Base-by-base conservation (phyloP, 306 rosid genomes). In the Vicia faba region DNA sequence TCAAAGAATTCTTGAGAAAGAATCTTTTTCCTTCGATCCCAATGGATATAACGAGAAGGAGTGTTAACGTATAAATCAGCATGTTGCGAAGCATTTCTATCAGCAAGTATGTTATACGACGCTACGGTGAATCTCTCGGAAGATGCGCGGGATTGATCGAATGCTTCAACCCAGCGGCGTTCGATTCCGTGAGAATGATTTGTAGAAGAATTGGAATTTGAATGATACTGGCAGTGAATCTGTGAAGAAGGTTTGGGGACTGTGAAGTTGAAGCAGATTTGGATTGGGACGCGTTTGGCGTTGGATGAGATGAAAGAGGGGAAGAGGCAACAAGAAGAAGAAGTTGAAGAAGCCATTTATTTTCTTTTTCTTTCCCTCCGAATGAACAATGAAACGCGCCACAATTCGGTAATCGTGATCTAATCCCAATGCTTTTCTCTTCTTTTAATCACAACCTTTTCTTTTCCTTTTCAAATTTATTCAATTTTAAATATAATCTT, bases 21-120 rank as follows among this genome's bases (percentile, higher is more conserved):
- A 66, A 87, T 79, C 38, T 65, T 75, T 79, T 69, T 81, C 10
- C 97, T 86, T 18, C 67, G 83, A 65, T 78, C 68, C 97, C 97
- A 91, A 15, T 74, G 68, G 67, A 91, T 35, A 64, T 84, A 85
- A 20, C 35, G 41, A 23, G 84, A 73, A 74, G 97, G 96, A 84
- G 84, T 83, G 41, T 89, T 89, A 23, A 73, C 8, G 50, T 92
- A 92, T 38, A 92, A 57, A 68, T 87, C 96, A 31, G 63, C 38
- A 80, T 92, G 97, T 19, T 64, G 44, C 45, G 63, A 85, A 77
- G 92, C 88, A 74, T 92, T 87, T 71, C 88, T 79, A 61, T 80
- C 90, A 2, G 69, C 95, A 66, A 89, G 76, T 48, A 89, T 84
- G 81, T 92, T 91, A 71, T 91, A 91, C 5, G 97, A 87, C 0